Evolutionary conservation across 106 monocot species (phyloP).

Genomic region (Hemerocallis citrina): DNA sequence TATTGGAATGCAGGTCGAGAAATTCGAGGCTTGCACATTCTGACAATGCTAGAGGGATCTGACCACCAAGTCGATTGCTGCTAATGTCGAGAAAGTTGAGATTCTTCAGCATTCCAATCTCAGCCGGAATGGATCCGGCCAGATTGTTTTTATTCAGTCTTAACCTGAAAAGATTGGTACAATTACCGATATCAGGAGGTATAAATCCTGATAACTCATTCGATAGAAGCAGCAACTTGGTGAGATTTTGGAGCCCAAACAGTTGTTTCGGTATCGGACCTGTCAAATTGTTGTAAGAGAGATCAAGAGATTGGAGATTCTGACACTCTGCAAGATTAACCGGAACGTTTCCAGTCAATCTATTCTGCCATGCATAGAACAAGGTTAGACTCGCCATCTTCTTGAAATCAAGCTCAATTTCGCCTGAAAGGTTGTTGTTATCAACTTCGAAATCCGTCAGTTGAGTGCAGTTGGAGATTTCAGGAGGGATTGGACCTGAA

Average conservation of each 20-base stretch:
- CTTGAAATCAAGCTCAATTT: constrained; percentile 53
- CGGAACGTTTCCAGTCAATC: constrained; percentile 65
- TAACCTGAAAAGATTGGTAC: constrained; percentile 64
- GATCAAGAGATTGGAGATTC: constrained; percentile 67
- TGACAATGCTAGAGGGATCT: constrained; percentile 55
- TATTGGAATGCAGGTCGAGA: constrained; percentile 86
- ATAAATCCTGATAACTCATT: constrained; percentile 79
- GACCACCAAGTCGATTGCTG: constrained; percentile 45
- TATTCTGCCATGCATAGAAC: constrained; percentile 93
- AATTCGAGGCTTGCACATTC: constrained; percentile 55
- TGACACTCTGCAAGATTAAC: constrained; percentile 44
- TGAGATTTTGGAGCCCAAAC: constrained; percentile 66
- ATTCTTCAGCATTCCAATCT: constrained; percentile 57
- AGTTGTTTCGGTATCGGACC: constrained; percentile 61
- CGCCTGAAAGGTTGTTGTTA: constrained; percentile 81
- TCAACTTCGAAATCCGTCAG: constrained; percentile 74
- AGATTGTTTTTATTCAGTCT: constrained; percentile 56
- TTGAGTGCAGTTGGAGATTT: constrained; percentile 54
- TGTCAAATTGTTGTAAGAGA: constrained; percentile 78
- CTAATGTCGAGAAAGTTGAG: constrained; percentile 87
- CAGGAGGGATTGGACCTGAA: constrained; percentile 49
- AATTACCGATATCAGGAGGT: constrained; percentile 75
- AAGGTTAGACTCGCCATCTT: constrained; percentile 44
- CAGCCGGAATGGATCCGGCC: constrained; percentile 54
- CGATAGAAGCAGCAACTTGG: constrained; percentile 69